Conservation (phyloP, 495 filamentous ascomycete species). For the Podospora australis region DNA sequence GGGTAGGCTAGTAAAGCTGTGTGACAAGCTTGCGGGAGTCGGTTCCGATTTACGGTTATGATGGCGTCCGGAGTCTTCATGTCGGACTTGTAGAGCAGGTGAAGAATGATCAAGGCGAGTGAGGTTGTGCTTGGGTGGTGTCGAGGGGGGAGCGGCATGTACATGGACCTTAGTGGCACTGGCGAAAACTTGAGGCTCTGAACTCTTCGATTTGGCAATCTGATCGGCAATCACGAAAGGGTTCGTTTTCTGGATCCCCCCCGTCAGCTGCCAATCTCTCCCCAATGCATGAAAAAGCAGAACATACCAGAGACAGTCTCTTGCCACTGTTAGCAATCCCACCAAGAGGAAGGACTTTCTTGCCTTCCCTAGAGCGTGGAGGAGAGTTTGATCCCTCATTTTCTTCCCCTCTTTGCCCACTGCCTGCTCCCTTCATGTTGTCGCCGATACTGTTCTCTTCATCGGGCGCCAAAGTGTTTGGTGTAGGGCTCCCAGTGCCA, state of each 20-base stretch:
- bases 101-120: not conserved
- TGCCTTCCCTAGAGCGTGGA: no score
- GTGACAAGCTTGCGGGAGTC: not conserved
- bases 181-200: constrained; percentile 4
- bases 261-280: not conserved
- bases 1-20: not conserved
- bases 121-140: constrained; percentile 1
- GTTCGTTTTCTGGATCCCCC: constrained; percentile 14
- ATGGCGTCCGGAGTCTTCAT: no score
- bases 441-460: not conserved
- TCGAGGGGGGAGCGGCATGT: not conserved
- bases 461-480: not conserved
- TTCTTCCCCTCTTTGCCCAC: not conserved
- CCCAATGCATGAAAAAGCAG: not conserved
- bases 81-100: no score
- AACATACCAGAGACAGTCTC: constrained; percentile 16
- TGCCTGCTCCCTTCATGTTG: not conserved
- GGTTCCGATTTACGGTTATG: not conserved
- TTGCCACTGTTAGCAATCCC: constrained; percentile 1
- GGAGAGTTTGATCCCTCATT: not conserved
- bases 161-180: not conserved
- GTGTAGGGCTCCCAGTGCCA: not conserved
- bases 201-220: constrained; percentile 10
- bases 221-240: constrained; percentile 26
- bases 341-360: not conserved